Conservation (phyloP, 1,139 yeast genomes). For the Pichia sp. region DNA sequence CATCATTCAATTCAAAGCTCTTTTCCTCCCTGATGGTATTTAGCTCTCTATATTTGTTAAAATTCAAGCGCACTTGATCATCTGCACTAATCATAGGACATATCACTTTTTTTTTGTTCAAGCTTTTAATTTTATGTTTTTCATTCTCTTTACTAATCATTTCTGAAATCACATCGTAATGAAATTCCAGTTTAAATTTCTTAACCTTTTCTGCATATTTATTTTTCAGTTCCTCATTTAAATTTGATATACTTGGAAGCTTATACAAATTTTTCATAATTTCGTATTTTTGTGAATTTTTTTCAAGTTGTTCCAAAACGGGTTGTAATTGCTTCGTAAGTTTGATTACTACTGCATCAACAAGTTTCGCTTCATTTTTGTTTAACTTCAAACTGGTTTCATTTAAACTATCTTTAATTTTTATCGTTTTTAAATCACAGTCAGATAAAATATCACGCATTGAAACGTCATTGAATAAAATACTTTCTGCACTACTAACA, state of each 20-base stretch:
- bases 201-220: slow-evolving; percentile 7
- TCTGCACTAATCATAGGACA: slow-evolving; percentile 6
- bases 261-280: slow-evolving; percentile 22
- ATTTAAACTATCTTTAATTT: not conserved
- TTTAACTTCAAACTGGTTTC: not conserved
- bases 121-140: no score
- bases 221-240: slow-evolving; percentile 12
- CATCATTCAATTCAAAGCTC: not conserved
- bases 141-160: slow-evolving; percentile 10
- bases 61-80: slow-evolving; percentile 14
- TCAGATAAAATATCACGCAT: slow-evolving; percentile 11
- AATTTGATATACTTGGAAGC: slow-evolving; percentile 25
- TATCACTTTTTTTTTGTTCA: no score
- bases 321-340: slow-evolving; percentile 22
- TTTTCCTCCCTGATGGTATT: slow-evolving; percentile 14
- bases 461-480: slow-evolving; percentile 15
- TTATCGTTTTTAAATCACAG: not conserved
- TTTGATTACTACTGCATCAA: slow-evolving; percentile 20
- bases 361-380: slow-evolving; percentile 13
- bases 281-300: slow-evolving; percentile 23
- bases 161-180: slow-evolving; percentile 10
- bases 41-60: slow-evolving; percentile 13
- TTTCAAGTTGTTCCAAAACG: slow-evolving; percentile 16
- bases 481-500: slow-evolving; percentile 5
- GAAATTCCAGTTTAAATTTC: slow-evolving; percentile 12